Evolutionary conservation across 2,329 filamentous ascomycete species (phyloP), one percentile per base, ranked within the genome.

Genomic region (Arthrobotrys sphaeroides): DNA sequence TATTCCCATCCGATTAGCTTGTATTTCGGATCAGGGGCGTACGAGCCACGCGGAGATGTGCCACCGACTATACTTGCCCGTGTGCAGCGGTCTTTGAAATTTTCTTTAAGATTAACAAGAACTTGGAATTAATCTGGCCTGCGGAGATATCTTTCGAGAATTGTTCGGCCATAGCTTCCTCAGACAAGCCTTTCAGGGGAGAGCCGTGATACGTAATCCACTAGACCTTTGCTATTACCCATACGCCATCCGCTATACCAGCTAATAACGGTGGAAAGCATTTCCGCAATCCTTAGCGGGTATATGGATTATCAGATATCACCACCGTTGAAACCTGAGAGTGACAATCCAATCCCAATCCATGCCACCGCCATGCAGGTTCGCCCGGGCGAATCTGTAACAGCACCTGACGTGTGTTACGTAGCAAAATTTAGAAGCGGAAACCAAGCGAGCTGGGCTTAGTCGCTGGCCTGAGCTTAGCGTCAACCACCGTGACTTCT

Each of bases 361-460:
- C 28, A 28, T 49, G 45, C 45, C 9, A 53, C 20, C 6, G 24
- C 47, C 26, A 47, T 40, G 24, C 38, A 36, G 16, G 38, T 12
- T 22, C 13, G 33, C 22, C 7, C 5, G 42, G 45, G 45, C 38
- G 10, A 38, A 68, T 57, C 47, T 57, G 49, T 67, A 33, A 55
- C 62, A 36, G 53, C 45, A 22, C 47, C 22, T 57, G 49, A 64
- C 16, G 36, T 67, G 33, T 67, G 47, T 57, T 55, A 59, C 38
- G 64, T 68, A 49, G 64, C 64, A 68, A 59, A 65, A 38, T 47
- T 26, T 68, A 57, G 51, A 59, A 68, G 36, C 49, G 64, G 64
- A 26, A 59, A 64, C 64, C 49, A 43, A 59, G 38, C 38, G 22
- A 60, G 64, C 22, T 68, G 43, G 51, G 40, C 59, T 49, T 36